A percentile compares a stretch with the other conserved stretches of the same genome.
Evolutionary conservation across 1,139 yeast species (phyloP).

Genomic region (Nakaseomyces bracarensis): DNA sequence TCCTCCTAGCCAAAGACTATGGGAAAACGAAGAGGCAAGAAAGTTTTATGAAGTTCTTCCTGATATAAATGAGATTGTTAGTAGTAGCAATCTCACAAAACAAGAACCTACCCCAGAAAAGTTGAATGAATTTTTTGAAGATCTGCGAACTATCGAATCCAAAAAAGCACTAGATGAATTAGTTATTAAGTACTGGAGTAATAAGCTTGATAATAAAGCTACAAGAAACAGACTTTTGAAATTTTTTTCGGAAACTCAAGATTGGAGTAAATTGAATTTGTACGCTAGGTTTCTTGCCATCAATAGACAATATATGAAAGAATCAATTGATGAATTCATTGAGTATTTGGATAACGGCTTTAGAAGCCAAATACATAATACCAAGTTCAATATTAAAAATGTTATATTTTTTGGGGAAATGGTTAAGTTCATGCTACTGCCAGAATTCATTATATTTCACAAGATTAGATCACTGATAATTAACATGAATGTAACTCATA

Average conservation of each 20-base stretch:
- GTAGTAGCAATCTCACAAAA: constrained; percentile 7
- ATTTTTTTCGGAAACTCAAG: constrained; percentile 44
- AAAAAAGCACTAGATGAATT: constrained; percentile 49
- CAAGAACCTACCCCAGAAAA: constrained; percentile 32
- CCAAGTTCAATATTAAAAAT: constrained; percentile 46
- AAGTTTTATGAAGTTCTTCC: constrained; percentile 51
- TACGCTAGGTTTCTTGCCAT: constrained; percentile 66
- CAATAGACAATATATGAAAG: constrained; percentile 42
- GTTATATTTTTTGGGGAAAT: constrained; percentile 65
- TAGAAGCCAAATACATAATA: constrained; percentile 49
- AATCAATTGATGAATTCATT: constrained; percentile 49
- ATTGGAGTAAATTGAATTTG: constrained; percentile 37
- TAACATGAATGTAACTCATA: constrained; percentile 46
- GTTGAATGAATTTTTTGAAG: constrained; percentile 39
- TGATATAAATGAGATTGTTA: constrained; percentile 24
- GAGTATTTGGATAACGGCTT: constrained; percentile 52
- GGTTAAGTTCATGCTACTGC: constrained; percentile 70
- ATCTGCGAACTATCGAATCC: constrained; percentile 40
- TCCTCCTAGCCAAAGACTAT: constrained; percentile 35
- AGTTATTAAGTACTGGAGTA: constrained; percentile 47
- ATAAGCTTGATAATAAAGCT: constrained; percentile 60
- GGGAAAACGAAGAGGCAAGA: constrained; percentile 62
- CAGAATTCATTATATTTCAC: constrained; percentile 63
- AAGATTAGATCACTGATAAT: constrained; percentile 51
- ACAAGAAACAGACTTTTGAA: constrained; percentile 54